Evolutionary conservation across 495 filamentous ascomycete genomes (phyloP).

Genomic region (Pyronema omphalodes): DNA sequence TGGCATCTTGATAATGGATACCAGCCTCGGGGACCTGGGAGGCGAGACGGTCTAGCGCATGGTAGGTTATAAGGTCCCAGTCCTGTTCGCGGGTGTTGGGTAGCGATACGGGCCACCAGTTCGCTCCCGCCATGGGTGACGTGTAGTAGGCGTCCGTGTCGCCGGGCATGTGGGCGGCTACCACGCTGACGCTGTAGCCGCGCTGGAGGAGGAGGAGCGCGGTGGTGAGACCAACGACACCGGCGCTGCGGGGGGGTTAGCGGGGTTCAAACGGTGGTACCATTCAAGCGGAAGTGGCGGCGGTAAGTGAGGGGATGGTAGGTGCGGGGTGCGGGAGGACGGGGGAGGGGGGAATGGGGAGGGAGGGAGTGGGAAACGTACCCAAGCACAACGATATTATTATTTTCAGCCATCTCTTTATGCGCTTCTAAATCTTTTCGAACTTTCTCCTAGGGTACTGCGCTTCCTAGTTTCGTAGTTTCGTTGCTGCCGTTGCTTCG

Average conservation of each 20-base stretch:
- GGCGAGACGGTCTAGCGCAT: slow-evolving; percentile 34
- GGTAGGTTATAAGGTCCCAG: slow-evolving; percentile 27
- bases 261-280: too few species aligned
- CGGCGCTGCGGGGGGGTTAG: slow-evolving; percentile 40
- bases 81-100: slow-evolving; percentile 32
- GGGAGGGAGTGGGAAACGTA: too few species aligned
- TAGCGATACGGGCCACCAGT: slow-evolving; percentile 54
- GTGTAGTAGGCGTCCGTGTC: slow-evolving; percentile 96
- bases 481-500: too few species aligned
- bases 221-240: slow-evolving; percentile 81
- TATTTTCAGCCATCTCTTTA: too few species aligned
- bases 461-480: too few species aligned
- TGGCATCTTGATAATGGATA: slow-evolving; percentile 59
- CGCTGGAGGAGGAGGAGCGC: slow-evolving; percentile 64
- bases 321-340: too few species aligned
- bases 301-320: too few species aligned
- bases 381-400: too few species aligned
- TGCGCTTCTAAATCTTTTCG: too few species aligned
- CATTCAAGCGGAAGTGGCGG: too few species aligned
- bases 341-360: too few species aligned
- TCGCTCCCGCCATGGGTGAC: slow-evolving; percentile 88
- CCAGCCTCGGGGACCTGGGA: slow-evolving; percentile 66
- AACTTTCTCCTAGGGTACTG: too few species aligned
- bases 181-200: slow-evolving; percentile 54
- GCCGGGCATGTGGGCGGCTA: slow-evolving; percentile 94